Conservation (phyloP, 768 basidiomycete species). For the Hericium erinaceus region DNA sequence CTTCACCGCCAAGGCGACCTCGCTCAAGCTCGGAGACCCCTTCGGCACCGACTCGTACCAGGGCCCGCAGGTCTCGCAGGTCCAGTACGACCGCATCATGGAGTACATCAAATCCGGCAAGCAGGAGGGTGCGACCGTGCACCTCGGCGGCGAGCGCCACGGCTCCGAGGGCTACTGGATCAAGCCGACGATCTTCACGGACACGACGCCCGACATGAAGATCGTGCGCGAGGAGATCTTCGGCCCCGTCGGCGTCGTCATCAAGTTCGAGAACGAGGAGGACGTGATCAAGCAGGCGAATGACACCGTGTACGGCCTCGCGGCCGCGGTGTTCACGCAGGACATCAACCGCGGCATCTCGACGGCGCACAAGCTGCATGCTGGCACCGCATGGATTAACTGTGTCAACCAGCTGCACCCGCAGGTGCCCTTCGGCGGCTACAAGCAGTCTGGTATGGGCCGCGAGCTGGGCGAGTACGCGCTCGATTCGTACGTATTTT, state of each 20-base stretch:
- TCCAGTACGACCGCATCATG: constrained; percentile 63
- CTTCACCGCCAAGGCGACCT: constrained; percentile 46
- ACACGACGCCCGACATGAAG: constrained; percentile 44
- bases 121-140: constrained; percentile 47
- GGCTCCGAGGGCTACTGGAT: constrained; percentile 56
- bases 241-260: constrained; percentile 59
- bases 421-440: constrained; percentile 55
- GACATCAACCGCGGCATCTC: constrained; percentile 67
- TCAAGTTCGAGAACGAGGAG: constrained; percentile 55
- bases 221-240: constrained; percentile 56
- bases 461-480: constrained; percentile 56
- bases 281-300: constrained; percentile 72
- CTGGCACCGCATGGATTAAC: constrained; percentile 73
- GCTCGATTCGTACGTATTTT: constrained; percentile 16
- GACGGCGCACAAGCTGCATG: constrained; percentile 65
- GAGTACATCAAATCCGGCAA: constrained; percentile 55
- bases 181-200: constrained; percentile 52
- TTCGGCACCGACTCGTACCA: constrained; percentile 53
- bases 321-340: constrained; percentile 77
- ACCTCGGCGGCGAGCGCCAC: constrained; percentile 42
- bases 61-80: constrained; percentile 73
- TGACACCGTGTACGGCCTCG: constrained; percentile 80
- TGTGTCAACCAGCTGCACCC: constrained; percentile 26
- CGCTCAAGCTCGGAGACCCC: constrained; percentile 62
- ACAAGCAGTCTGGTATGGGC: constrained; percentile 63